Conservation (phyloP, 2,329 filamentous ascomycete species). For the Ophiostoma himal-ulmi region DNA sequence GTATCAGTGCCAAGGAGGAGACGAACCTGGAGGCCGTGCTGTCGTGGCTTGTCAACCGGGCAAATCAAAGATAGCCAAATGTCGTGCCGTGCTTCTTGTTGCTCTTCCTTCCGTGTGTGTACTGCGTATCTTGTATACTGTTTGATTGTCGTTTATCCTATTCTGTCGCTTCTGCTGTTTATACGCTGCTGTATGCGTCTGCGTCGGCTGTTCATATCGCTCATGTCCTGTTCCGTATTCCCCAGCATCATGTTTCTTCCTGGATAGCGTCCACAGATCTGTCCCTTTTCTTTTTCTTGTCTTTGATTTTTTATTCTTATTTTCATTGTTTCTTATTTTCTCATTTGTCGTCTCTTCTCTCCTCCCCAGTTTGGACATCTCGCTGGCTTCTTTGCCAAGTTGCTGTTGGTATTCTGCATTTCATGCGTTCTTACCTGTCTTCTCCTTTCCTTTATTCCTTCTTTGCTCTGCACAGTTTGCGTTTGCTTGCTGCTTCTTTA, state of each 20-base stretch:
- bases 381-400: not conserved
- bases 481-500: constrained; percentile 11
- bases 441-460: not conserved
- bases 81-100: not conserved
- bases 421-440: not conserved
- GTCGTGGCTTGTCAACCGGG: constrained; percentile 90
- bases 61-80: constrained; percentile 55
- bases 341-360: not conserved
- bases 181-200: not conserved
- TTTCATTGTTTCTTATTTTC: not conserved
- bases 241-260: not conserved
- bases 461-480: constrained; percentile 6
- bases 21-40: constrained; percentile 96
- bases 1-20: constrained; percentile 97
- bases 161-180: not conserved
- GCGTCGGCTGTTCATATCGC: not conserved
- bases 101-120: not conserved
- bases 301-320: constrained; percentile 11
- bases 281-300: not conserved
- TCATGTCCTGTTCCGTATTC: not conserved
- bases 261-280: not conserved
- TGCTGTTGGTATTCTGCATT: constrained; percentile 1
- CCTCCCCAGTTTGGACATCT: not conserved
- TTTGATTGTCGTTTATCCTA: not conserved
- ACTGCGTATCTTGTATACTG: not conserved